phyloP scores from a whole-genome alignment of 1,284 basidiomycete genomes.

The Ceratobasidium sp. region DNA sequence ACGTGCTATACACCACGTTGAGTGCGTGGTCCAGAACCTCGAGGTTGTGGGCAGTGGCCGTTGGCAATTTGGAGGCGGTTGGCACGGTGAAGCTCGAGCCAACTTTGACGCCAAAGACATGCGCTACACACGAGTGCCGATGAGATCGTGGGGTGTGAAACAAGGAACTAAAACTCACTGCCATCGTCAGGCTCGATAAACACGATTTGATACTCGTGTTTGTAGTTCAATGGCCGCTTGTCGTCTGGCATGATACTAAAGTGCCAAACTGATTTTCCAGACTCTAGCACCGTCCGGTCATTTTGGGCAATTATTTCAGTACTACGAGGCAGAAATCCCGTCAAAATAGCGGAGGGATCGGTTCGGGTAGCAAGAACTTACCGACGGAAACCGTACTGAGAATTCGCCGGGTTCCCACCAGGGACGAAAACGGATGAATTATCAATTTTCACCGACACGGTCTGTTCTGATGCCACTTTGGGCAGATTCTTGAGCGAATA shows the following conservation, averaged over 20 bases:
- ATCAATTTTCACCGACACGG: conserved; percentile 56
- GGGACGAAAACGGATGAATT: conserved; percentile 51
- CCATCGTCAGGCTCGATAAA: conserved; percentile 72
- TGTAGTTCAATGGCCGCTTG: conserved; percentile 61
- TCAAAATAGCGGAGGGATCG: background rate
- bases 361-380: background rate
- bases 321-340: too few species aligned
- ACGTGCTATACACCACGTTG: conserved; percentile 57
- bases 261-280: conserved; percentile 50
- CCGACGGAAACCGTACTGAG: conserved; percentile 50
- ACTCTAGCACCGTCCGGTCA: conserved; percentile 47
- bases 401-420: conserved; percentile 49
- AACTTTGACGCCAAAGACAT: conserved; percentile 61
- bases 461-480: conserved; percentile 61
- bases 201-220: conserved; percentile 65
- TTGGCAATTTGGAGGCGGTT: conserved; percentile 54
- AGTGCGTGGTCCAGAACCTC: conserved; percentile 65
- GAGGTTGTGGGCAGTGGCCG: conserved; percentile 47
- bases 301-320: conserved; percentile 50
- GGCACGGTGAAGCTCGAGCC: conserved; percentile 61
- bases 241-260: conserved; percentile 49
- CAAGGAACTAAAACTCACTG: conserved; percentile 46
- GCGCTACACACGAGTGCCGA: conserved; percentile 52
- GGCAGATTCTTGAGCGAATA: conserved; percentile 50
- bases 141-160: background rate